Evolutionary conservation across 129 eudicot species (phyloP).

Genomic region (Pulicaria dysenterica): DNA sequence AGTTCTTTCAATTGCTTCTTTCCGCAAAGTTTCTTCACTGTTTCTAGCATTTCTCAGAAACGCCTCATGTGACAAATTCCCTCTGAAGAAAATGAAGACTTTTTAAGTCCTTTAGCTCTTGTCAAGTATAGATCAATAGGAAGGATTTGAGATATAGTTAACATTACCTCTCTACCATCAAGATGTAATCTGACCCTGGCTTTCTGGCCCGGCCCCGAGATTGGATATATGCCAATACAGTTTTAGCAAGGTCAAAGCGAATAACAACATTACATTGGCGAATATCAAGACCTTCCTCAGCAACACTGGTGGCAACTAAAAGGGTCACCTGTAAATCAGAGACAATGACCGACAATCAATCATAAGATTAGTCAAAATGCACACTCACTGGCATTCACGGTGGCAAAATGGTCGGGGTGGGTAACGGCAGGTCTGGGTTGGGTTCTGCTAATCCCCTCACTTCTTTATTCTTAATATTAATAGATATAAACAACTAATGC

Average conservation of each 20-base stretch:
- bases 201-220: constrained; percentile 99
- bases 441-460: neutral
- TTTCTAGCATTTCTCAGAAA: constrained; percentile 93
- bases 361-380: constrained; percentile 8
- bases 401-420: neutral
- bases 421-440: neutral
- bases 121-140: constrained; percentile 2
- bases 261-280: constrained; percentile 99
- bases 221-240: constrained; percentile 96
- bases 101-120: neutral
- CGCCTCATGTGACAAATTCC: constrained; percentile 85
- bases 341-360: constrained; percentile 12
- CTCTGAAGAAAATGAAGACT: constrained; percentile 49
- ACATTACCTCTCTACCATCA: constrained; percentile 92
- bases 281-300: constrained; percentile 99
- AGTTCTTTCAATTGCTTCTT: constrained; percentile 98
- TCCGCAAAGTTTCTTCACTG: constrained; percentile 95
- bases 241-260: constrained; percentile 99
- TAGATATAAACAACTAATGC: neutral
- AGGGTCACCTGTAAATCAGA: constrained; percentile 66
- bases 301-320: constrained; percentile 99
- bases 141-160: neutral
- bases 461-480: neutral
- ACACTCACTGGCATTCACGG: neutral
- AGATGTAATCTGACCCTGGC: constrained; percentile 97